A percentile compares a stretch with the other conserved stretches of the same genome.
Conservation (phyloP, 805 yeast species). For the Metschnikowia amazonensis region DNA sequence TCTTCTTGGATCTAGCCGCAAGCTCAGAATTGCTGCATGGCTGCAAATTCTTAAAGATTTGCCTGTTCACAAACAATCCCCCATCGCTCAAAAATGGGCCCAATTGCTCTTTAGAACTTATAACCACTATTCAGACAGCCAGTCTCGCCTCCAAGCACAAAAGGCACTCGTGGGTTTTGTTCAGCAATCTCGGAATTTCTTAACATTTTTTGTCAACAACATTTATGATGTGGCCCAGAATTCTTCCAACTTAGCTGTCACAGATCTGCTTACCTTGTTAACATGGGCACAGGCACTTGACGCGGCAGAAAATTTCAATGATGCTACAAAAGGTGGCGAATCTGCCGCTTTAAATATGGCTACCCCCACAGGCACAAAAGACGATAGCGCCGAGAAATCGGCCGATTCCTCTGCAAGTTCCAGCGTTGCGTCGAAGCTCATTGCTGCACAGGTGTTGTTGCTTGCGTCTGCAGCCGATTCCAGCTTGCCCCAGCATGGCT, state of each 20-base stretch:
- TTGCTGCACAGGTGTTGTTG: slow-evolving; percentile 33
- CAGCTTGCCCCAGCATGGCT: slow-evolving; percentile 27
- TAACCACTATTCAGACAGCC: slow-evolving; percentile 47
- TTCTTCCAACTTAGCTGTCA: slow-evolving; percentile 43
- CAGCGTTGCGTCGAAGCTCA: slow-evolving; percentile 3
- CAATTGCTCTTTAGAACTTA: slow-evolving; percentile 44
- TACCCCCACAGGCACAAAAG: slow-evolving; percentile 1
- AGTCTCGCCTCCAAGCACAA: slow-evolving; percentile 43
- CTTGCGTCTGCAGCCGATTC: slow-evolving; percentile 30
- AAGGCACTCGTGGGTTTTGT: slow-evolving; percentile 38
- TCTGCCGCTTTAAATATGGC: background rate
- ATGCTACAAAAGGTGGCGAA: background rate
- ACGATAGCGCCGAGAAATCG: slow-evolving; percentile 7
- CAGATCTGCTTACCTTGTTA: slow-evolving; percentile 55
- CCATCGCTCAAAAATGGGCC: slow-evolving; percentile 22
- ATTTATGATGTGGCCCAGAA: slow-evolving; percentile 29
- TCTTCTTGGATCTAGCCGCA: slow-evolving; percentile 35
- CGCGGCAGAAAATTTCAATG: background rate
- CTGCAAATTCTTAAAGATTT: slow-evolving; percentile 25
- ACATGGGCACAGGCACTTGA: slow-evolving; percentile 44
- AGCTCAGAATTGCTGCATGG: slow-evolving; percentile 33
- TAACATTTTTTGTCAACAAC: slow-evolving; percentile 36
- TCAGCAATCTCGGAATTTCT: slow-evolving; percentile 27
- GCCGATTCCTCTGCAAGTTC: slow-evolving; percentile 20
- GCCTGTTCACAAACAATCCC: slow-evolving; percentile 10